Percentiles rank a stretch among this genome's conserved stretches.
Evolutionary conservation across 768 basidiomycete species (phyloP).

Genomic region (Suillus luteus): DNA sequence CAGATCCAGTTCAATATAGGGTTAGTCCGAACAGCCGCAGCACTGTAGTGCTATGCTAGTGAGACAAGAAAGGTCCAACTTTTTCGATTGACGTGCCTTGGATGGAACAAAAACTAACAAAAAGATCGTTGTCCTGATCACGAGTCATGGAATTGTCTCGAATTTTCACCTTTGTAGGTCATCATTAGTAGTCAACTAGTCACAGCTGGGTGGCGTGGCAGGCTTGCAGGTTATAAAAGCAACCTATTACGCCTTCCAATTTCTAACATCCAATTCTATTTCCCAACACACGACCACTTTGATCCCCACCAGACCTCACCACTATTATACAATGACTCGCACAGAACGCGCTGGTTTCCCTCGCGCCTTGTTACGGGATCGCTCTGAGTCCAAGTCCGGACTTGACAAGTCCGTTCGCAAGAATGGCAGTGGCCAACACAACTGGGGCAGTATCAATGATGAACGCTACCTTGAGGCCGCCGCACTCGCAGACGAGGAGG

Average conservation of each 20-base stretch:
- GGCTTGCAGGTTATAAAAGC: constrained; percentile 24
- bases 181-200: too few species aligned
- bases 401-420: constrained; percentile 73
- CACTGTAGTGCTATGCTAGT: not conserved
- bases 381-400: constrained; percentile 78
- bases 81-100: not conserved
- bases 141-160: constrained; percentile 11
- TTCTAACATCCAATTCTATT: constrained; percentile 4
- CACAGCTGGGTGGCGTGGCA: constrained; percentile 13
- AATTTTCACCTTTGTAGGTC: constrained; percentile 8
- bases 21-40: not conserved
- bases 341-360: constrained; percentile 74
- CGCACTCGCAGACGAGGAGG: constrained; percentile 58
- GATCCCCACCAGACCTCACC: constrained; percentile 8
- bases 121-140: constrained; percentile 7
- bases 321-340: constrained; percentile 63
- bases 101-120: constrained; percentile 6
- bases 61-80: not conserved
- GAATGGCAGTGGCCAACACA: constrained; percentile 78
- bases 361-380: constrained; percentile 73
- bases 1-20: not conserved
- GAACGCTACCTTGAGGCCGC: constrained; percentile 62
- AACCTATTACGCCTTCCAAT: not conserved
- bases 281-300: constrained; percentile 4
- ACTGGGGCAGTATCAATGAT: constrained; percentile 77